Evolutionary conservation across 2,329 filamentous ascomycete species (phyloP).

Genomic region (Delphinella strobiligena): DNA sequence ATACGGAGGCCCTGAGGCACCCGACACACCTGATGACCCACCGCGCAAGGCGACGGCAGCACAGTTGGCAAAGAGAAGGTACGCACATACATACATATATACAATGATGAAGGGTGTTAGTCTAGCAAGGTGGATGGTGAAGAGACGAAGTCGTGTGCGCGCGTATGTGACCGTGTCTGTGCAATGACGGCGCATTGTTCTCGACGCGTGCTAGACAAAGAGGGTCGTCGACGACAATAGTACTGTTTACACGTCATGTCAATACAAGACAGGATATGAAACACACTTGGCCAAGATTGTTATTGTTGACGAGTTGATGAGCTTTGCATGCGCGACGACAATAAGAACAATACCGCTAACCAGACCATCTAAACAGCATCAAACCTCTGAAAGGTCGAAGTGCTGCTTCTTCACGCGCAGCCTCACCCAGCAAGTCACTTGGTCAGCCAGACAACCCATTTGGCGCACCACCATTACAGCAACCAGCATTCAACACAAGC

Average conservation of each 20-base stretch:
- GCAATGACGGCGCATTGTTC: no score
- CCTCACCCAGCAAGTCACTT: constrained; percentile 3
- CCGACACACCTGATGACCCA: constrained; percentile 8
- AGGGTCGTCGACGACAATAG: constrained; percentile 1
- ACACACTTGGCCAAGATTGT: no score
- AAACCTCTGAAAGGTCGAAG: constrained; percentile 6
- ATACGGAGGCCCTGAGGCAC: constrained; percentile 7
- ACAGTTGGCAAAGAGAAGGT: constrained; percentile 12
- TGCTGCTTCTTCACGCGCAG: constrained; percentile 1
- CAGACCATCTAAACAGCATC: background rate
- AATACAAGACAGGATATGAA: no score
- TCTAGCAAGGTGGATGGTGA: no score
- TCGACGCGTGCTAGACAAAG: no score
- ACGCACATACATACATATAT: constrained; percentile 5
- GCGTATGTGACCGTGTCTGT: no score
- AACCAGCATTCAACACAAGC: background rate
- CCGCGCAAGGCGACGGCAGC: constrained; percentile 11
- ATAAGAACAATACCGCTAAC: background rate
- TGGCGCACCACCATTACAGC: background rate
- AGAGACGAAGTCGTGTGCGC: no score
- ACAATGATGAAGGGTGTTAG: no score
- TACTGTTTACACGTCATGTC: background rate
- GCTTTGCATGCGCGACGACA: no score
- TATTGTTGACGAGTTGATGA: no score
- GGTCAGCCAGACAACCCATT: background rate